Evolutionary conservation across 768 basidiomycete genomes (phyloP), one percentile per base, ranked within the genome.

Genomic region (Suillus clintonianus): DNA sequence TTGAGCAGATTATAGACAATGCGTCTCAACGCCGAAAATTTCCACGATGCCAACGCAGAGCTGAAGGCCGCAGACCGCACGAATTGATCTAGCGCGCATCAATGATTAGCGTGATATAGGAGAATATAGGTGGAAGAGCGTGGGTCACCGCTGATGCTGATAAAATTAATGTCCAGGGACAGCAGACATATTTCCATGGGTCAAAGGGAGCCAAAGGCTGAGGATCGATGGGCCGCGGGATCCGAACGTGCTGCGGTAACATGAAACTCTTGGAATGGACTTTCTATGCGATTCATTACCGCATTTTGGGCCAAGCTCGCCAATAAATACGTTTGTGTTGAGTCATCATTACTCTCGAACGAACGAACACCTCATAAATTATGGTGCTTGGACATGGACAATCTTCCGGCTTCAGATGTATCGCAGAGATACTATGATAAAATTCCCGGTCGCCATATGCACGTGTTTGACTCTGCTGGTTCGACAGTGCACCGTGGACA

Each of bases 401-500:
- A 69, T 45, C 19, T 75, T 19, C 48, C 70, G n/a, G 55, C 37
- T 5, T 71, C 62, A 4, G 66, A 72, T 27, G 59, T 43, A 60
- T 30, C 59, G 50, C 56, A 65, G 69, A 66, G 67, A 73, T 45
- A 62, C 37, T 13, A 62, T 64, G 19, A 43, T 43, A 47, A 66
- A 75, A 11, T 57, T 59, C 10, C 32, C 70, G 14, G 19, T 53
- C 5, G 34, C 66, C 9, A 39, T 72, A 53, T 45, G 53, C 54
- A 13, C 60, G 27, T 68, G 60, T 17, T 27, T 24, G 17, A 53
- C 69, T 10, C 62, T 74, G 59, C 43, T 70, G 59, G 65, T 62
- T 80, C 36, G 79, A 81, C 43, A 61, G 73, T 15, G 70, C 75
- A 8, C 78, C 76, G 14, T 82, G 79, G 78, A 80, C 79, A 30